Evolutionary conservation across 1,284 basidiomycete genomes (phyloP).

Genomic region (Leccinum pallidistipes): DNA sequence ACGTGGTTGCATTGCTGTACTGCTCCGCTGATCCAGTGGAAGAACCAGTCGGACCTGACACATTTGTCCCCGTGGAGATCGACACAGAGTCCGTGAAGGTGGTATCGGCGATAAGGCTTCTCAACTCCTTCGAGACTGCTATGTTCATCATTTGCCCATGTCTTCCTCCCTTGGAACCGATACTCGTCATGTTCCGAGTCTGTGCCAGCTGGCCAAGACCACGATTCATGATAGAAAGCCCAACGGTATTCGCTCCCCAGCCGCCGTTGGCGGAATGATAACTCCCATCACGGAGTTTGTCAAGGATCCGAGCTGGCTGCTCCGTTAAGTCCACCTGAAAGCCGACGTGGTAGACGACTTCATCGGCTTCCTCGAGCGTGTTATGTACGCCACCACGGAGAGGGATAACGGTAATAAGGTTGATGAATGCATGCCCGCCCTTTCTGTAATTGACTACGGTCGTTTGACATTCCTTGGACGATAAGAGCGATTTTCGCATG

Average conservation of each 20-base stretch:
- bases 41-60: constrained; percentile 23
- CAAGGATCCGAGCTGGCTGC: constrained; percentile 83
- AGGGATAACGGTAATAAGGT: constrained; percentile 84
- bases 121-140: constrained; percentile 44
- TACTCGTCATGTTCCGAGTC: constrained; percentile 21
- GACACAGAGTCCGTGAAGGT: constrained; percentile 41
- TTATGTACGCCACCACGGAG: constrained; percentile 65
- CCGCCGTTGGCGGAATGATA: constrained; percentile 59
- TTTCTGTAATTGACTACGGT: constrained; percentile 88
- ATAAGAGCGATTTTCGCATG: constrained; percentile 64
- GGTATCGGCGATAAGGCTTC: constrained; percentile 38
- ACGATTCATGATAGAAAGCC: neutral
- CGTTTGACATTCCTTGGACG: constrained; percentile 86
- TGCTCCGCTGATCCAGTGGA: constrained; percentile 18
- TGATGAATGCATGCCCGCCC: constrained; percentile 84
- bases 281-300: constrained; percentile 73
- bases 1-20: constrained; percentile 7
- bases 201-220: constrained; percentile 13
- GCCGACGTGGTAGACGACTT: constrained; percentile 85
- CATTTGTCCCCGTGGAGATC: constrained; percentile 36
- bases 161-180: constrained; percentile 29
- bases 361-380: constrained; percentile 46
- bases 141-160: constrained; percentile 39
- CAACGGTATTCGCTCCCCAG: constrained; percentile 4
- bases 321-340: constrained; percentile 91